Conservation (phyloP, 148 eudicot genomes). For the Dysphania ambrosioides region DNA sequence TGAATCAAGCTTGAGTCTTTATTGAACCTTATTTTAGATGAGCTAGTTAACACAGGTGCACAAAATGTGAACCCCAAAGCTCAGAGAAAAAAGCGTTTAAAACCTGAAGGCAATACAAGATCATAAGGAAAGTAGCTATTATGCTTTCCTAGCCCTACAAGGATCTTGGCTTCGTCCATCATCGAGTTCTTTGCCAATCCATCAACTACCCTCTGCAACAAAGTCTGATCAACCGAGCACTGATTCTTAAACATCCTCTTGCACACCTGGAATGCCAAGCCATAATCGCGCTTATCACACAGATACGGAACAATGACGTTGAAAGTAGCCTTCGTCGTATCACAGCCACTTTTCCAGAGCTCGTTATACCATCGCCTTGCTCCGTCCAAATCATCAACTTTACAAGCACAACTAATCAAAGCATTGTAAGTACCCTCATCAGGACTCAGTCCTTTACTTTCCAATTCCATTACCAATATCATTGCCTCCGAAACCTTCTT, state of each 20-base stretch:
- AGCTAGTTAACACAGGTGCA: neutral
- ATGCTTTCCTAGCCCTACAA: constrained; percentile 34
- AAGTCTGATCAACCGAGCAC: constrained; percentile 26
- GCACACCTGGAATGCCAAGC: constrained; percentile 45
- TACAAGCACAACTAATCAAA: constrained; percentile 38
- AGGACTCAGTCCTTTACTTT: constrained; percentile 28
- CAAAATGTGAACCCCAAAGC: neutral
- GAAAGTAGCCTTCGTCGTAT: constrained; percentile 32
- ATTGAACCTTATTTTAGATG: neutral
- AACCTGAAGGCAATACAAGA: constrained; percentile 27
- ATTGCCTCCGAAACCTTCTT: constrained; percentile 41
- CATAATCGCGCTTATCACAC: constrained; percentile 42
- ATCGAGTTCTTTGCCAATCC: constrained; percentile 41
- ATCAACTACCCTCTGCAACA: constrained; percentile 53
- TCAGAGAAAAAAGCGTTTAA: neutral
- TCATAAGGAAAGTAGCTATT: constrained; percentile 29
- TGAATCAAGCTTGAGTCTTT: neutral
- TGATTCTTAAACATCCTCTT: constrained; percentile 23
- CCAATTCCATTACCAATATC: constrained; percentile 32
- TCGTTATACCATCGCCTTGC: constrained; percentile 49
- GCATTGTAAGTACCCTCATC: constrained; percentile 35
- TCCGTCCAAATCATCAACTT: constrained; percentile 39
- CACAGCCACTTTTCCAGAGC: constrained; percentile 23
- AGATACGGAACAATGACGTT: constrained; percentile 33
- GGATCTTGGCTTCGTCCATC: constrained; percentile 41